phyloP scores from a whole-genome alignment of 306 rosid species.

The Senna tora region DNA sequence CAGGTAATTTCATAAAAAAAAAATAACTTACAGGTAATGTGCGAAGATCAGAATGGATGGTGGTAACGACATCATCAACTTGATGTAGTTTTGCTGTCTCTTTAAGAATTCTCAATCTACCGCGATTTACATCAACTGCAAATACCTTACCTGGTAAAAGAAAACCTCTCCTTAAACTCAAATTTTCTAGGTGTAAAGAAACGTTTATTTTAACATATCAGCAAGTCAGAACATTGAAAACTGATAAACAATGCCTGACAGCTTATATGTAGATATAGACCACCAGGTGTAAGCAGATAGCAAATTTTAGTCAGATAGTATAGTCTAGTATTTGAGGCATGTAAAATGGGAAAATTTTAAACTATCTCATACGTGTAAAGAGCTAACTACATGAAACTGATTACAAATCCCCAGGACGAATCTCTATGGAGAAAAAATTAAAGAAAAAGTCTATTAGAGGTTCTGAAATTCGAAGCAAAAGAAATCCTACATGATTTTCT shows the following conservation, averaged over 20 bases:
- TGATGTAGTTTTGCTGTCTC: slow-evolving; percentile 84
- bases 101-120: slow-evolving; percentile 82
- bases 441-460: neutral
- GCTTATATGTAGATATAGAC: slow-evolving; percentile 9
- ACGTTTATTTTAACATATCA: slow-evolving; percentile 20
- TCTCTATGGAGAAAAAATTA: neutral
- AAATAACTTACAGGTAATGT: slow-evolving; percentile 54
- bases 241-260: neutral
- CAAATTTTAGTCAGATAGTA: neutral
- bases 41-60: slow-evolving; percentile 71
- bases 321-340: neutral
- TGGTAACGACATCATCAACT: slow-evolving; percentile 66
- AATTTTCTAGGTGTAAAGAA: neutral
- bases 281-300: slow-evolving; percentile 12
- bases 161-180: slow-evolving; percentile 18
- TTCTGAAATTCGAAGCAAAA: slow-evolving; percentile 19
- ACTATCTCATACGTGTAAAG: slow-evolving; percentile 10
- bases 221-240: slow-evolving; percentile 19
- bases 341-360: slow-evolving; percentile 8
- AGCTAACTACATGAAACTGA: slow-evolving; percentile 21
- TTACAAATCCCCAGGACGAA: neutral
- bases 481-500: slow-evolving; percentile 3
- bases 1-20: too few relatives aligned
- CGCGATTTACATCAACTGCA: slow-evolving; percentile 74
- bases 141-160: slow-evolving; percentile 65